Conservation (phyloP, 176 grass and related monocot genomes). For the Paspalum notatum region DNA sequence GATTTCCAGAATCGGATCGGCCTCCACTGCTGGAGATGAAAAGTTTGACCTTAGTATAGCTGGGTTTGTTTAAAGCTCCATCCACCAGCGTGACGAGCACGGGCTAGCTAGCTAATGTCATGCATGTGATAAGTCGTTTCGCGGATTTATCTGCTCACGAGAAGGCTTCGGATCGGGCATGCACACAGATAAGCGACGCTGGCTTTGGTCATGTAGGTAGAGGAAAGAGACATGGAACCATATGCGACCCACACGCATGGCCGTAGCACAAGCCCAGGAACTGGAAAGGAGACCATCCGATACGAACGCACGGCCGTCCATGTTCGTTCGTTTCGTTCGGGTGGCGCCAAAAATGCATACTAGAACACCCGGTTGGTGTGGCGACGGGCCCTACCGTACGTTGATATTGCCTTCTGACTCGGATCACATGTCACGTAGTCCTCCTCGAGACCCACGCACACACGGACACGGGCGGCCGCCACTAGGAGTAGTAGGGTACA, state of each 20-base stretch:
- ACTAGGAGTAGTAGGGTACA: too few relatives aligned
- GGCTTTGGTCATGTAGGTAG: not conserved
- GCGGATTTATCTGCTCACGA: not conserved
- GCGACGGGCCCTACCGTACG: too few relatives aligned
- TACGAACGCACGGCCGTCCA: too few relatives aligned
- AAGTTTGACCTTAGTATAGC: too few relatives aligned
- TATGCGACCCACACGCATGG: too few relatives aligned
- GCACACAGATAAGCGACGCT: not conserved
- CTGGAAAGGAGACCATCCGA: too few relatives aligned
- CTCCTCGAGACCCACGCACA: not conserved
- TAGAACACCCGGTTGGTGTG: too few relatives aligned
- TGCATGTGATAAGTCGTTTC: not conserved
- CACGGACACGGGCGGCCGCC: not conserved
- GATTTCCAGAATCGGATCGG: not conserved
- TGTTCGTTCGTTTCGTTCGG: not conserved
- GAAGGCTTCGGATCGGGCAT: not conserved
- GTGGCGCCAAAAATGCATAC: too few relatives aligned
- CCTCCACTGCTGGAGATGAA: not conserved
- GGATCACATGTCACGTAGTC: not conserved
- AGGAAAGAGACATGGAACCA: conserved; percentile 35
- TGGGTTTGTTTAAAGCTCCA: not conserved
- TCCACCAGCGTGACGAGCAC: not conserved
- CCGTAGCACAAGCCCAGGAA: too few relatives aligned
- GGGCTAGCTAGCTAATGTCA: not conserved
- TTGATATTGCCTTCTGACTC: conserved; percentile 21